A percentile compares a stretch with the other conserved stretches of the same genome.
Evolutionary conservation across 495 filamentous ascomycete genomes (phyloP).

Genomic region (Trichoderma erinaceum): DNA sequence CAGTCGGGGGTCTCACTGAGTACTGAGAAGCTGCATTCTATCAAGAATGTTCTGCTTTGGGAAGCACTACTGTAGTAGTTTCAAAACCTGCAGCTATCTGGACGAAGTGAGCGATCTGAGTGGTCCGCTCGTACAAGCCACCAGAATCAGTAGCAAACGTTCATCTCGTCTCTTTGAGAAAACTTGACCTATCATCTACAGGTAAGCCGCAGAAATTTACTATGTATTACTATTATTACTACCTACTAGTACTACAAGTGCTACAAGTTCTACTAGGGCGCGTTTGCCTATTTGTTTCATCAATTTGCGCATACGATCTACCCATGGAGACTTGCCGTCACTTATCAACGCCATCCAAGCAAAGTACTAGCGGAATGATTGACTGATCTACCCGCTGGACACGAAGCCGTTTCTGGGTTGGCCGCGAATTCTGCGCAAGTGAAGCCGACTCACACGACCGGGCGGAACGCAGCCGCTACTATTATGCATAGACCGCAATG

Average conservation of each 20-base stretch:
- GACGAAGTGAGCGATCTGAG: background rate
- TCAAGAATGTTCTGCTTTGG: too few relatives aligned
- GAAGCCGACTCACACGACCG: background rate
- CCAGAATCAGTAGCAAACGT: background rate
- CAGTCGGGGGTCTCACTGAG: background rate
- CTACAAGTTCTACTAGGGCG: background rate
- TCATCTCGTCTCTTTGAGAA: background rate
- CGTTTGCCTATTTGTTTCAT: background rate
- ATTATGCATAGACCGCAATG: background rate
- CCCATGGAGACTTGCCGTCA: background rate
- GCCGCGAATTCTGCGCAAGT: background rate
- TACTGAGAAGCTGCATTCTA: too few relatives aligned
- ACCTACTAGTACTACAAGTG: background rate
- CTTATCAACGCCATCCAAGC: background rate
- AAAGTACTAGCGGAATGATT: background rate
- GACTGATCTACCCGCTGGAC: conserved; percentile 7
- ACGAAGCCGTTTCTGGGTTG: background rate
- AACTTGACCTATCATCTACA: background rate
- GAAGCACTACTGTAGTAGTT: background rate
- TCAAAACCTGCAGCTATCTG: background rate
- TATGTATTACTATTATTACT: background rate
- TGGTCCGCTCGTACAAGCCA: background rate
- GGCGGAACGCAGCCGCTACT: background rate
- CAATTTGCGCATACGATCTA: background rate
- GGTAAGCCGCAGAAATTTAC: background rate